phyloP scores from a whole-genome alignment of 805 yeast genomes.

The Candida tallmaniae region DNA sequence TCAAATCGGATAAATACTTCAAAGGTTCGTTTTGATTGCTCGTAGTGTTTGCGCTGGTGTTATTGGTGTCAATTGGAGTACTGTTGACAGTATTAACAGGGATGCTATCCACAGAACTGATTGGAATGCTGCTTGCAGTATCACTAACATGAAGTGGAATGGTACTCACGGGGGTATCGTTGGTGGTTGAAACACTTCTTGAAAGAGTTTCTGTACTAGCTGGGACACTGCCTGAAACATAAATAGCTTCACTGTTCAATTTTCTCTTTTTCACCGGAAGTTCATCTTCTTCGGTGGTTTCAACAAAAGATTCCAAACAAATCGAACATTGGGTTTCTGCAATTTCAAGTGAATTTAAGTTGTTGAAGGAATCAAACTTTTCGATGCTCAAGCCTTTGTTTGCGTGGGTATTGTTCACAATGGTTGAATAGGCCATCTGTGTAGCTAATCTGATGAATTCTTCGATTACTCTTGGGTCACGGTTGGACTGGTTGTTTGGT shows the following conservation, averaged over 20 bases:
- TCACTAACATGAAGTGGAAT: too few relatives aligned
- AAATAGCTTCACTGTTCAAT: slow-evolving; percentile 12
- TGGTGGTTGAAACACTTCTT: too few relatives aligned
- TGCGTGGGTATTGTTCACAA: slow-evolving; percentile 45
- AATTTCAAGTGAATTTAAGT: slow-evolving; percentile 13
- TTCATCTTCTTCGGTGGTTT: slow-evolving; percentile 16
- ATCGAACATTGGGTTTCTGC: slow-evolving; percentile 49
- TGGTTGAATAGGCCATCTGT: slow-evolving; percentile 61
- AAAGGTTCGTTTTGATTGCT: not conserved
- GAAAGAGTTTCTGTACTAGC: too few relatives aligned
- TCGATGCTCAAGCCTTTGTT: slow-evolving; percentile 51
- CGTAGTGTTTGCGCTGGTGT: not conserved
- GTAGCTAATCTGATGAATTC: slow-evolving; percentile 64
- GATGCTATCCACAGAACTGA: too few relatives aligned
- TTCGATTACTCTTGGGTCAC: slow-evolving; percentile 57
- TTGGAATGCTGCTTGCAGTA: too few relatives aligned
- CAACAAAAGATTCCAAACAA: slow-evolving; percentile 50
- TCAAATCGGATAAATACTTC: slow-evolving; percentile 15
- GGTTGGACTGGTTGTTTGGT: slow-evolving; percentile 58
- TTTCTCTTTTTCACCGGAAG: slow-evolving; percentile 19
- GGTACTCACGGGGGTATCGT: too few relatives aligned
- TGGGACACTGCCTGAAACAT: too few relatives aligned
- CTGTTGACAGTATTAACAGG: not conserved
- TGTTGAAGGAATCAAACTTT: slow-evolving; percentile 48
- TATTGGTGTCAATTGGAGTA: not conserved